Evolutionary conservation across 2,329 filamentous ascomycete species (phyloP), one percentile per base, ranked within the genome.

Genomic region (Xylaria sp.): DNA sequence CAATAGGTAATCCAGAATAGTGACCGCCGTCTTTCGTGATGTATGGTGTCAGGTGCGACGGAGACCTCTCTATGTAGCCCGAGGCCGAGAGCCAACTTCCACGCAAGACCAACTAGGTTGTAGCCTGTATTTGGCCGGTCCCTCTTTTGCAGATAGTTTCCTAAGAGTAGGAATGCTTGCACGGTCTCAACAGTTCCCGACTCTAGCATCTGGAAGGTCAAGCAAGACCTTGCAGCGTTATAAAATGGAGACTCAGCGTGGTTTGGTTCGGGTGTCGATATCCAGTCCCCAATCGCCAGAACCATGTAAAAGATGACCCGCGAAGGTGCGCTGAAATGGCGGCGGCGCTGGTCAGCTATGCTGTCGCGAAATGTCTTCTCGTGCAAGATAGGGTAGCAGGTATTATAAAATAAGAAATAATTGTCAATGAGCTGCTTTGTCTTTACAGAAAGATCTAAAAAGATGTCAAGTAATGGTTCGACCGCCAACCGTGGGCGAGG

Each of bases 81-180:
- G 18, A 63, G 51, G 12, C 61, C 61, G 6, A 63, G 51, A 10
- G 51, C 51, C 18, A 63, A 40, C n/a, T 37, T 63, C 61, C 51
- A 55, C 32, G 61, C 61, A 29, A 63, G 37, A 9, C 61, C 61
- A 9, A 63, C 27, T 12, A 63, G 16, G 32, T 63, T 63, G 27
- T 63, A 63, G n/a, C 37, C 61, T 5, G 61, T 63, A 29, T 63
- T 63, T 35, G 51, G 61, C 32, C 53, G 51, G 40, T 63, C 51
- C 50, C 61, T 35, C 13, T 63, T 63, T 50, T 63, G 61, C n/a
- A 63, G 61, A 29, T 63, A 63, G 32, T 63, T 63, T 9, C 61
- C 50, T 29, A 63, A 42, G 1, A 63, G 54, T 27, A 63, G 25
- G 61, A 63, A 63, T 1, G 61, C 61, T 27, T 63, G 61, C 16